These are phyloP conservation scores for Clarireedia hainanense DNA, from an alignment of 2,329 filamentous ascomycete genomes.

Conservation along the genomic window DNA sequence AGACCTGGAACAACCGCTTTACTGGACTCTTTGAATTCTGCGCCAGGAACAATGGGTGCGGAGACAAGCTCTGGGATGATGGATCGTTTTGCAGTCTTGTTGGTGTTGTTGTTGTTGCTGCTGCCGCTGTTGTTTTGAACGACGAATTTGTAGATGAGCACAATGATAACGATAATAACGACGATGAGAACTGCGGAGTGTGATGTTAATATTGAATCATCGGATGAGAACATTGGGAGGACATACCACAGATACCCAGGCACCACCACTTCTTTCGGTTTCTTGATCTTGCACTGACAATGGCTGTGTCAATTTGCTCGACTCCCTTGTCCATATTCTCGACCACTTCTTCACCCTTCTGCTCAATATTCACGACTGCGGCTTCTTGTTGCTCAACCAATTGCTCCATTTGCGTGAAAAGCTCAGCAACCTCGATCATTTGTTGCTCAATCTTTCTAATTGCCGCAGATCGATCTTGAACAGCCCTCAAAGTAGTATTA, in stretches of 20 bases:
- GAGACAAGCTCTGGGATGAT: slow-evolving; percentile 10
- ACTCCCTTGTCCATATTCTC: slow-evolving; percentile 82
- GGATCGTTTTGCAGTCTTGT: slow-evolving; percentile 15
- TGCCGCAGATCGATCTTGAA: slow-evolving; percentile 74
- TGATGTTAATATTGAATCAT: slow-evolving; percentile 10
- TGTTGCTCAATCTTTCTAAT: slow-evolving; percentile 89
- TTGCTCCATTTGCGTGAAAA: slow-evolving; percentile 85
- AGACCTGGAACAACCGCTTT: slow-evolving; percentile 13
- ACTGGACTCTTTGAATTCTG: slow-evolving; percentile 3
- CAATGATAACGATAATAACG: slow-evolving; percentile 39
- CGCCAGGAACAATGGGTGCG: slow-evolving; percentile 11
- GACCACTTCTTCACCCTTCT: slow-evolving; percentile 77
- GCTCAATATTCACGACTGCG: slow-evolving; percentile 72
- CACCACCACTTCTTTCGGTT: slow-evolving; percentile 90
- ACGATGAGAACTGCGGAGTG: slow-evolving; percentile 42
- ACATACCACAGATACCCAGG: slow-evolving; percentile 60
- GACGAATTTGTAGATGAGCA: slow-evolving; percentile 42
- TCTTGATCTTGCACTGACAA: slow-evolving; percentile 64
- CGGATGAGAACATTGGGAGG: not conserved
- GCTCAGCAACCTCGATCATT: slow-evolving; percentile 76
- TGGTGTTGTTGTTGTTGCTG: not conserved
- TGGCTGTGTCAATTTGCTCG: slow-evolving; percentile 71
- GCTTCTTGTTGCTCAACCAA: slow-evolving; percentile 82
- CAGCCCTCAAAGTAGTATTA: slow-evolving; percentile 68
- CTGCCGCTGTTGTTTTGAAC: slow-evolving; percentile 23